These are phyloP conservation scores for Sugiyamaella chiloensis DNA, from an alignment of 805 yeast species.

Conservation along the genomic window DNA sequence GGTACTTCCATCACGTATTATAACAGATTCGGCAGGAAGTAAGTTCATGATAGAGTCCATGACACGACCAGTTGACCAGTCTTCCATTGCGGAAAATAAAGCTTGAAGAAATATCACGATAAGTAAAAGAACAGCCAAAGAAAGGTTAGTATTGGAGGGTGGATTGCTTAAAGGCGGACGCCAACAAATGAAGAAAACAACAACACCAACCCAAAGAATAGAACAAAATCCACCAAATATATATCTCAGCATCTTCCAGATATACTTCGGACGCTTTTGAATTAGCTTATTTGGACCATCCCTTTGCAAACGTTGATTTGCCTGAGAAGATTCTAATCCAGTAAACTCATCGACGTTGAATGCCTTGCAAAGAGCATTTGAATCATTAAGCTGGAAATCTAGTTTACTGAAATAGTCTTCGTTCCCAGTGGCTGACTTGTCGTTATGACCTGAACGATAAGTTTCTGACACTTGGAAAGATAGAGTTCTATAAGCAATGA, in stretches of 20 bases:
- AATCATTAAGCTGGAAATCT: constrained; percentile 13
- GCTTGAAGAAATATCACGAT: constrained; percentile 44
- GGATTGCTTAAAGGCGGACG: constrained; percentile 47
- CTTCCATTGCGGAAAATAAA: constrained; percentile 45
- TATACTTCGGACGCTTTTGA: constrained; percentile 9
- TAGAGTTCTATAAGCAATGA: constrained; percentile 13
- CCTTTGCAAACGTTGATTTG: constrained; percentile 4
- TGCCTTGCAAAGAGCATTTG: constrained; percentile 10
- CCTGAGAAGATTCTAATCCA: not conserved
- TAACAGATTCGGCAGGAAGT: constrained; percentile 37
- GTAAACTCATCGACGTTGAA: constrained; percentile 8
- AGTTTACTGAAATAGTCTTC: constrained; percentile 14
- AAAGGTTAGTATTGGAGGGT: constrained; percentile 39
- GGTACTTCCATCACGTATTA: constrained; percentile 37
- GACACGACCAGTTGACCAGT: constrained; percentile 45
- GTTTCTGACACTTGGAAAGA: constrained; percentile 17
- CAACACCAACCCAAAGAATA: constrained; percentile 41
- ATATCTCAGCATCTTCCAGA: constrained; percentile 38
- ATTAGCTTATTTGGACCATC: constrained; percentile 18
- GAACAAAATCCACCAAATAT: constrained; percentile 50
- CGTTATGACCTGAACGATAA: constrained; percentile 1
- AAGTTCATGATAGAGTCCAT: constrained; percentile 46
- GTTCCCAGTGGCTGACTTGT: not conserved
- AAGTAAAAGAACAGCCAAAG: constrained; percentile 42
- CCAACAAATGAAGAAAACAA: constrained; percentile 44